Evolutionary conservation across 768 basidiomycete genomes (phyloP).

Genomic region (Hygrophorus russula): DNA sequence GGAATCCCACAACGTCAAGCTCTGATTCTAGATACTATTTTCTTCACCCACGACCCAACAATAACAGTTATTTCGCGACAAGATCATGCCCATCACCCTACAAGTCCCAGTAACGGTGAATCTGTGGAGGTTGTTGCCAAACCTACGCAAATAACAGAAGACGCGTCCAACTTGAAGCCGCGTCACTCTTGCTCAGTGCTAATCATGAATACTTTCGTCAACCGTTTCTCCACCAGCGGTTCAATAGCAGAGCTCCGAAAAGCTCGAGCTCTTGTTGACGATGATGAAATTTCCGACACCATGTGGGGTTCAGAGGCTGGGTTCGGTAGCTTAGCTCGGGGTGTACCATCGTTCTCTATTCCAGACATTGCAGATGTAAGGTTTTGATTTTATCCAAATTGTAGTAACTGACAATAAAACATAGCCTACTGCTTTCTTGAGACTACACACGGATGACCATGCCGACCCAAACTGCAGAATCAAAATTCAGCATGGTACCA

Average conservation of each 20-base stretch:
- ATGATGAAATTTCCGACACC: slow-evolving; percentile 54
- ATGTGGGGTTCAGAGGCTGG: slow-evolving; percentile 81
- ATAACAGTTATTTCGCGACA: no score
- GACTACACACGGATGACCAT: slow-evolving; percentile 90
- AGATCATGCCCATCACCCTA: no score
- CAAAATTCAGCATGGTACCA: slow-evolving; percentile 98
- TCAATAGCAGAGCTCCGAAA: slow-evolving; percentile 36
- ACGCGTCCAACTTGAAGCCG: slow-evolving; percentile 26
- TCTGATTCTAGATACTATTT: no score
- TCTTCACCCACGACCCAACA: no score
- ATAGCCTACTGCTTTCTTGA: slow-evolving; percentile 85
- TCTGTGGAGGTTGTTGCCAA: background rate
- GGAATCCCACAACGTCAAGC: no score
- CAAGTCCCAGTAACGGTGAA: no score
- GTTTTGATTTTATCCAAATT: slow-evolving; percentile 1
- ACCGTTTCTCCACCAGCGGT: slow-evolving; percentile 52
- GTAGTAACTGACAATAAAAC: slow-evolving; percentile 3
- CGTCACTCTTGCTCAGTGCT: slow-evolving; percentile 5
- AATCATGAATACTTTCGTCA: slow-evolving; percentile 60
- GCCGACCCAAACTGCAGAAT: slow-evolving; percentile 92
- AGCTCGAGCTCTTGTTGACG: slow-evolving; percentile 41
- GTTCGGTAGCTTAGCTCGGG: slow-evolving; percentile 63
- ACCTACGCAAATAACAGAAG: slow-evolving; percentile 6
- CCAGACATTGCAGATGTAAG: slow-evolving; percentile 72
- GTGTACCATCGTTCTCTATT: slow-evolving; percentile 60